These are phyloP conservation scores for Lyophyllum semitale DNA, from an alignment of 768 basidiomycete genomes.

Conservation along the genomic window DNA sequence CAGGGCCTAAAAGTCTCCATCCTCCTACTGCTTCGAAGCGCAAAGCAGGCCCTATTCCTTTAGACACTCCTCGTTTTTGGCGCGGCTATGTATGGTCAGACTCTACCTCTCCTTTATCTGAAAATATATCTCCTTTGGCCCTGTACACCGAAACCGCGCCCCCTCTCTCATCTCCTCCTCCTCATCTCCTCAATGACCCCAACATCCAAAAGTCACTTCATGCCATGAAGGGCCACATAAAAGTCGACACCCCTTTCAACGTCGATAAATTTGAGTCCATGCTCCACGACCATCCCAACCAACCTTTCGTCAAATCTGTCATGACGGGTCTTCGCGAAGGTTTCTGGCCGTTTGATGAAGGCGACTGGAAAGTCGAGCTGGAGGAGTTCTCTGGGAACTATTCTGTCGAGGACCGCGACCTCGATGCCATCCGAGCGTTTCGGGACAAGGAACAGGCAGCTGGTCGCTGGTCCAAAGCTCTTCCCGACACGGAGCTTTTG, in stretches of 20 bases:
- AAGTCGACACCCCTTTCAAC: too few species aligned
- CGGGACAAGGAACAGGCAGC: neutral
- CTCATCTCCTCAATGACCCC: neutral
- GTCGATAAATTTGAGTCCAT: neutral
- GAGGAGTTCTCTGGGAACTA: neutral
- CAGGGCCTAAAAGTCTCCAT: neutral
- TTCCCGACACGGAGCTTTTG: neutral
- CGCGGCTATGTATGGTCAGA: neutral
- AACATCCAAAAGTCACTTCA: neutral
- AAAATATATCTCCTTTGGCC: neutral
- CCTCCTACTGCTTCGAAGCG: too few species aligned
- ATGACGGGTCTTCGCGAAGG: neutral
- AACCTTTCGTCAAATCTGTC: conserved; percentile 8
- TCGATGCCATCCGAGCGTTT: too few species aligned
- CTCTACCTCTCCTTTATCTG: neutral
- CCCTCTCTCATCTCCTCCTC: neutral
- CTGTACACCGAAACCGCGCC: too few species aligned
- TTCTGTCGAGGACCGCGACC: too few species aligned
- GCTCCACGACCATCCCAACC: too few species aligned
- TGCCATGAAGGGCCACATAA: neutral
- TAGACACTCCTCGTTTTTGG: neutral
- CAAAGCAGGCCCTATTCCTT: neutral
- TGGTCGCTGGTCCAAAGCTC: conserved; percentile 4
- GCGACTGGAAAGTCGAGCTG: neutral
- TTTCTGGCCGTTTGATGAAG: conserved; percentile 5